Evolutionary conservation across 495 filamentous ascomycete species (phyloP).

Genomic region (Penicillium pulvis): DNA sequence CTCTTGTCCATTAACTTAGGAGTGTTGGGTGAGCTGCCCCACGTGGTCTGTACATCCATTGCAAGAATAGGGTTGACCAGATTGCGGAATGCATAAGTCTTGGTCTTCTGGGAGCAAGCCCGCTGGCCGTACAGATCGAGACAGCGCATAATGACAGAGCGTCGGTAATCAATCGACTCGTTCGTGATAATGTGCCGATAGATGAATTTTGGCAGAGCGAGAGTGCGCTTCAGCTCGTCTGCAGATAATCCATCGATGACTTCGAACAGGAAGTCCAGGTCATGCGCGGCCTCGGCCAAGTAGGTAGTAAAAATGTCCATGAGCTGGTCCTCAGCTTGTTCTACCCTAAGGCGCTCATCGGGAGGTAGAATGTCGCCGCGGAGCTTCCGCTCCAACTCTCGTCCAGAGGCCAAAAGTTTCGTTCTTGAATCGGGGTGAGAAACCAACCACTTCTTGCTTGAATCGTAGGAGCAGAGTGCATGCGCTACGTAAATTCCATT

Average conservation of each 20-base stretch:
- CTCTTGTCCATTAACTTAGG: conserved; percentile 82
- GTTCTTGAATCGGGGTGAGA: conserved; percentile 71
- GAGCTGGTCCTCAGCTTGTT: conserved; percentile 86
- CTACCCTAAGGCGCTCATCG: conserved; percentile 76
- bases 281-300: conserved; percentile 69
- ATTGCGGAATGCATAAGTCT: conserved; percentile 89
- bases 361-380: conserved; percentile 67
- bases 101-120: conserved; percentile 78
- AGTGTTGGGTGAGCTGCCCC: conserved; percentile 55
- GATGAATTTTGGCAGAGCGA: conserved; percentile 77
- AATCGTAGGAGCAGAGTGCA: conserved; percentile 59
- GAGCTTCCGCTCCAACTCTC: conserved; percentile 72
- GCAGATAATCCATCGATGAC: conserved; percentile 82
- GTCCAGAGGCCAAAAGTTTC: conserved; percentile 67
- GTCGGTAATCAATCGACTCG: conserved; percentile 87
- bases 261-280: conserved; percentile 87
- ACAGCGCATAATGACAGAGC: conserved; percentile 78
- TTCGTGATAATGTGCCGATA: conserved; percentile 82
- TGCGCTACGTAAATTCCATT: conserved; percentile 86
- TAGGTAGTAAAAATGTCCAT: conserved; percentile 85
- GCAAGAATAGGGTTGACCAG: conserved; percentile 96
- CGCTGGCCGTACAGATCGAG: conserved; percentile 84
- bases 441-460: conserved; percentile 71
- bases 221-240: conserved; percentile 76
- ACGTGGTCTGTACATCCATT: conserved; percentile 81